Evolutionary conservation across 768 basidiomycete species (phyloP).

Genomic region (Amanita exitialis): DNA sequence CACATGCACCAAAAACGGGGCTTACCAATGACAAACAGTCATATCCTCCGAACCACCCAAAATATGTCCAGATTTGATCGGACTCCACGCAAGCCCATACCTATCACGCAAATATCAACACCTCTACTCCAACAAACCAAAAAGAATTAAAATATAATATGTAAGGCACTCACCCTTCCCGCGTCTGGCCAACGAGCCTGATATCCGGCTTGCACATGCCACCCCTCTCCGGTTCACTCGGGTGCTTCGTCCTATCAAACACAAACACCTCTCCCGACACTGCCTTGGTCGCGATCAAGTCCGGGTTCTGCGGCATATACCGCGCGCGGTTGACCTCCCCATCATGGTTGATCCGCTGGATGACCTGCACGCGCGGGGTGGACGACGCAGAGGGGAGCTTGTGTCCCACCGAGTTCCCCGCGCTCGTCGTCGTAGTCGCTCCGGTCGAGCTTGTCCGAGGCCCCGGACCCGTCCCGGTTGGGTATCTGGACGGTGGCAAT

Average conservation of each 20-base stretch:
- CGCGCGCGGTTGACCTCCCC: conserved; percentile 96
- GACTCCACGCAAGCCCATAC: conserved; percentile 92
- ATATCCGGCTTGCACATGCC: conserved; percentile 85
- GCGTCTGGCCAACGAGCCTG: conserved; percentile 77
- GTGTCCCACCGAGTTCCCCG: conserved; percentile 91
- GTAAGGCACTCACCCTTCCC: conserved; percentile 68
- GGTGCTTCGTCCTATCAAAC: conserved; percentile 97
- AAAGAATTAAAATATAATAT: not conserved
- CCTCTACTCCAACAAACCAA: not conserved
- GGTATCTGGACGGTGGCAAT: conserved; percentile 94
- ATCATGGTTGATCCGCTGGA: conserved; percentile 89
- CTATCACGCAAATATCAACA: conserved; percentile 27
- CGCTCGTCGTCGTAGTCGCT: conserved; percentile 84
- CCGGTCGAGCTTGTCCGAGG: conserved; percentile 70
- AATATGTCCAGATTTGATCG: conserved; percentile 71
- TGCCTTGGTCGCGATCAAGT: conserved; percentile 93
- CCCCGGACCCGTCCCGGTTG: conserved; percentile 53
- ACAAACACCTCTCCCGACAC: conserved; percentile 84
- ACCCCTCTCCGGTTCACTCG: conserved; percentile 82
- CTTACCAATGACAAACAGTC: conserved; percentile 90
- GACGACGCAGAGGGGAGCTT: conserved; percentile 46
- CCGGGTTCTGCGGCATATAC: conserved; percentile 99
- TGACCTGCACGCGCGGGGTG: conserved; percentile 81
- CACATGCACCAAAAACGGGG: not conserved
- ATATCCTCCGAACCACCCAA: conserved; percentile 92